Percentiles rank a stretch among this genome's conserved stretches.
phyloP scores from a whole-genome alignment of 352 stramenopile genomes.

The Phytophthora sp. region DNA sequence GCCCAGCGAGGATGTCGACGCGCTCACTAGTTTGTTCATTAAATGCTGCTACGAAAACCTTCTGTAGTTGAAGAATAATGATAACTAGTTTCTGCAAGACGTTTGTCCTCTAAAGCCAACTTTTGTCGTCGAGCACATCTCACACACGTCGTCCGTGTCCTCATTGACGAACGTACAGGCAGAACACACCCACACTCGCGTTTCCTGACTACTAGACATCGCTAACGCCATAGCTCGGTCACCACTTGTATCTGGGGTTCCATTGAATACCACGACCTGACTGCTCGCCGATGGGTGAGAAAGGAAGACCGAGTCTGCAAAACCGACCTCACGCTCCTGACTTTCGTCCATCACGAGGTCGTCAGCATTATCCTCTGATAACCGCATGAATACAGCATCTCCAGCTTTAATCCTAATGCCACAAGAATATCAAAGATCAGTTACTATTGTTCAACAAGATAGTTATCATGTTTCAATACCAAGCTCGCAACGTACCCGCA shows the following conservation, averaged over 20 bases:
- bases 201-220: slow-evolving; percentile 26
- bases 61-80: too few relatives aligned
- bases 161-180: slow-evolving; percentile 85
- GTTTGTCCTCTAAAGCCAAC: too few relatives aligned
- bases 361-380: slow-evolving; percentile 64
- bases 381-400: slow-evolving; percentile 75
- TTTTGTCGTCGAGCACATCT: slow-evolving; percentile 71
- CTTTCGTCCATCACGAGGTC: slow-evolving; percentile 63
- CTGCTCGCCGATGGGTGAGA: slow-evolving; percentile 22
- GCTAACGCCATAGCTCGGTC: slow-evolving; percentile 26
- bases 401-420: slow-evolving; percentile 68
- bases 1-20: too few relatives aligned
- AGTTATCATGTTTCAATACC: too few relatives aligned
- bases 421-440: slow-evolving; percentile 8
- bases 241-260: slow-evolving; percentile 22
- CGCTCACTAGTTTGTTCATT: too few relatives aligned
- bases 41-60: too few relatives aligned
- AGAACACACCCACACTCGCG: slow-evolving; percentile 70
- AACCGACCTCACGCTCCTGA: slow-evolving; percentile 73
- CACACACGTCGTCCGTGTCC: slow-evolving; percentile 51
- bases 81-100: too few relatives aligned
- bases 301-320: slow-evolving; percentile 77
- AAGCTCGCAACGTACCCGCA: slow-evolving; percentile 51
- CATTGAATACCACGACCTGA: background rate
- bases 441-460: background rate